Conservation (phyloP, 2,329 filamentous ascomycete species). For the Apiospora saccharicola region DNA sequence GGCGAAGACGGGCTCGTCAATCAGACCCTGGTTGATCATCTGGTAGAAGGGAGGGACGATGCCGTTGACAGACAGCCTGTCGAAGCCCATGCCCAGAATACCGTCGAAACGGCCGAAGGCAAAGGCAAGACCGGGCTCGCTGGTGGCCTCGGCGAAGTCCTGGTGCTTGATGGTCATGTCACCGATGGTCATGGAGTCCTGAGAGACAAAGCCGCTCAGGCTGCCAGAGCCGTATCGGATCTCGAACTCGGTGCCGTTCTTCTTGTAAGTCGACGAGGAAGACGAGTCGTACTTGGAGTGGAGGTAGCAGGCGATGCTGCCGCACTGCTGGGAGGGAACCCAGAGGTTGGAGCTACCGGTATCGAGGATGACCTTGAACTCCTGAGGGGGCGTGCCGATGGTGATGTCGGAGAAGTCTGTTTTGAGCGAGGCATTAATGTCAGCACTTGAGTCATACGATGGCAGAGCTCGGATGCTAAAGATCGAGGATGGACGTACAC, state of each 20-base stretch:
- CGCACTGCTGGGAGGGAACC: constrained; percentile 91
- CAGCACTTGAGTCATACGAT: not conserved
- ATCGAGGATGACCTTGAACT: constrained; percentile 98
- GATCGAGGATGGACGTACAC: too few species aligned
- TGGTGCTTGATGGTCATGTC: constrained; percentile 88
- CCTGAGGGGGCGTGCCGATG: constrained; percentile 89
- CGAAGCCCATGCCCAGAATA: constrained; percentile 92
- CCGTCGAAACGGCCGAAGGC: constrained; percentile 98
- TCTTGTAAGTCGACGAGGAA: constrained; percentile 87
- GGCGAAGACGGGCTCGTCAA: constrained; percentile 93
- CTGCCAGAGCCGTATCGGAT: constrained; percentile 96
- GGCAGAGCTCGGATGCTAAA: too few species aligned
- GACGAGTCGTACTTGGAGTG: constrained; percentile 96
- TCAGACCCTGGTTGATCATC: constrained; percentile 86
- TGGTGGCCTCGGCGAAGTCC: constrained; percentile 95
- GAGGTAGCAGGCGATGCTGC: constrained; percentile 96
- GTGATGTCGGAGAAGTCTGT: constrained; percentile 96
- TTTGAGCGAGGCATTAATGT: not conserved
- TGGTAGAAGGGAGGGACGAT: constrained; percentile 97
- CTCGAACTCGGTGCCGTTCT: constrained; percentile 91
- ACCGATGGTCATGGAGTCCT: constrained; percentile 86
- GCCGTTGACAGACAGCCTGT: constrained; percentile 95
- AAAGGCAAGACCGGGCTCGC: constrained; percentile 94
- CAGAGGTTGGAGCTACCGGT: constrained; percentile 99
- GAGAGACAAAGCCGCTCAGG: constrained; percentile 91